A percentile compares a stretch with the other conserved stretches of the same genome.
phyloP scores from a whole-genome alignment of 176 grass and related monocot genomes.

The Leersia perrieri region DNA sequence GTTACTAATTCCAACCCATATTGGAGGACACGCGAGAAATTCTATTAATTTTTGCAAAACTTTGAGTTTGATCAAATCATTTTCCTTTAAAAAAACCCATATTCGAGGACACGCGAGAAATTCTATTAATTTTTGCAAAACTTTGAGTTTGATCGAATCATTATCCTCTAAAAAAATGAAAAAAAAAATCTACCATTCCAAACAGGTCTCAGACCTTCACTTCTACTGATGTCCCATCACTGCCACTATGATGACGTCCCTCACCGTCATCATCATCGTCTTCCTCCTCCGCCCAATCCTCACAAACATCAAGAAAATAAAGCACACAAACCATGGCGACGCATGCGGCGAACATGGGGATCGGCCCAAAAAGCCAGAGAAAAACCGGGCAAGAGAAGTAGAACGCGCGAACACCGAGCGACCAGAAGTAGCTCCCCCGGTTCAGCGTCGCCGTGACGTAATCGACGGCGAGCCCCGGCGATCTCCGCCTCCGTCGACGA shows the following conservation, averaged over 20 bases:
- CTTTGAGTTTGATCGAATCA: too few species aligned
- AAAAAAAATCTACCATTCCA: too few species aligned
- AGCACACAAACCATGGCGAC: slow-evolving; percentile 2
- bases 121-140: too few species aligned
- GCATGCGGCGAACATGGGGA: slow-evolving; percentile 45
- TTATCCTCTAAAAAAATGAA: too few species aligned
- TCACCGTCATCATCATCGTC: neutral
- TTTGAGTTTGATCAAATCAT: too few species aligned
- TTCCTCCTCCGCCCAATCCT: slow-evolving; percentile 3
- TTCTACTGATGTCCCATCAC: neutral
- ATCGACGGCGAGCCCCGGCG: slow-evolving; percentile 17
- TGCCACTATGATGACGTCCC: too few species aligned
- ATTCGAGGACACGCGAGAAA: too few species aligned
- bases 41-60: too few species aligned
- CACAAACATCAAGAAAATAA: slow-evolving; percentile 51
- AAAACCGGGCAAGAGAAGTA: slow-evolving; percentile 75
- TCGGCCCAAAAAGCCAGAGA: slow-evolving; percentile 69
- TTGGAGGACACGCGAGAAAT: too few species aligned
- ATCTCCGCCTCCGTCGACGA: too few species aligned
- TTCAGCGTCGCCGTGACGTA: slow-evolving; percentile 51
- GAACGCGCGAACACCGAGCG: slow-evolving; percentile 50
- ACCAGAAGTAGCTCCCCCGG: slow-evolving; percentile 68
- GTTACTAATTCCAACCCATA: too few species aligned
- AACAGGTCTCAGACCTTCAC: slow-evolving; percentile 4
- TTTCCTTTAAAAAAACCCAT: too few species aligned